Evolutionary conservation across 371 early-diverging fungal species (phyloP).

Genomic region (Dinochytrium kinnereticum): DNA sequence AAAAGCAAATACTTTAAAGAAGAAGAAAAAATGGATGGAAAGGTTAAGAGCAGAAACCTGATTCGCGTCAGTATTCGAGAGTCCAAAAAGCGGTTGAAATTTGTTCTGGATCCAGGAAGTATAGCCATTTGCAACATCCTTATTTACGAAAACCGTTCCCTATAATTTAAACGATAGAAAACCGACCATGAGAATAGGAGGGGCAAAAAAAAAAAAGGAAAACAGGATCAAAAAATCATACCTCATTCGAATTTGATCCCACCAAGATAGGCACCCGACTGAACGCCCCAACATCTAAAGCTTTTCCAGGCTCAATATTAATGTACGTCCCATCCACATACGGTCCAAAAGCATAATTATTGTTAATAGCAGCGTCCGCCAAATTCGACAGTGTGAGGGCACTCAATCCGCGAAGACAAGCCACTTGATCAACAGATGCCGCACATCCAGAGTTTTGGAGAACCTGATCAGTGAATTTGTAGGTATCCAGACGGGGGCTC

Average conservation of each 20-base stretch:
- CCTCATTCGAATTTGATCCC: slow-evolving; percentile 23
- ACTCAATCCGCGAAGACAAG: slow-evolving; percentile 12
- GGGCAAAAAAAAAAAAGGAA: no score
- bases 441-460: slow-evolving; percentile 17
- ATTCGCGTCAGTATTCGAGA: background rate
- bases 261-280: slow-evolving; percentile 25
- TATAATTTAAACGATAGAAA: background rate
- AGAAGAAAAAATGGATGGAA: background rate
- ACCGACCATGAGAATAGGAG: background rate
- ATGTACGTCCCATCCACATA: slow-evolving; percentile 27
- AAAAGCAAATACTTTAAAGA: background rate
- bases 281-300: background rate
- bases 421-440: background rate
- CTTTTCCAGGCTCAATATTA: slow-evolving; percentile 2
- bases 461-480: background rate
- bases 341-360: slow-evolving; percentile 12
- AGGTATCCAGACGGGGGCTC: slow-evolving; percentile 5
- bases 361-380: background rate
- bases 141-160: slow-evolving; percentile 20
- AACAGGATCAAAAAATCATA: background rate
- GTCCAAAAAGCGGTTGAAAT: background rate
- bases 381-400: slow-evolving; percentile 1
- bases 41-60: background rate
- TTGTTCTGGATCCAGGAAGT: background rate
- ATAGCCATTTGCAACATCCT: slow-evolving; percentile 17